A percentile compares a stretch with the other conserved stretches of the same genome.
Evolutionary conservation across 2,329 filamentous ascomycete species (phyloP).

Genomic region (Aspergillus sp.): DNA sequence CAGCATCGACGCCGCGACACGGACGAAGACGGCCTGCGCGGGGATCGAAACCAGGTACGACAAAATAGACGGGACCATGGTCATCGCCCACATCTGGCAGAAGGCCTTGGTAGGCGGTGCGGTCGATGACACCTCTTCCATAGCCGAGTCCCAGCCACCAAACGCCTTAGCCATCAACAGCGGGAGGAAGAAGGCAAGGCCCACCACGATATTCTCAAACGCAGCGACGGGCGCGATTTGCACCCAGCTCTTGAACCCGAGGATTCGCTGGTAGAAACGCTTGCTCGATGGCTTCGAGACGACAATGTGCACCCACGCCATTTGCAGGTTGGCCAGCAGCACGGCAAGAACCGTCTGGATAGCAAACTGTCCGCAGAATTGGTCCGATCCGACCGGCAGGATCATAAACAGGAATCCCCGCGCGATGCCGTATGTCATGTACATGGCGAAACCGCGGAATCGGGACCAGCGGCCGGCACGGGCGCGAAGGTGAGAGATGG

Average conservation of each 20-base stretch:
- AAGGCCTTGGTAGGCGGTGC: conserved; percentile 33
- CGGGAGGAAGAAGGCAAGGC: conserved; percentile 36
- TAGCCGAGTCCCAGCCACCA: conserved; percentile 14
- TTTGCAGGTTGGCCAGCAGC: conserved; percentile 59
- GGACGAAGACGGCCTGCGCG: conserved; percentile 66
- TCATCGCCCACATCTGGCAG: conserved; percentile 10
- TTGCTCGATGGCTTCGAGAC: conserved; percentile 62
- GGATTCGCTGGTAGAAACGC: conserved; percentile 63
- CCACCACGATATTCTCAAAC: conserved; percentile 53
- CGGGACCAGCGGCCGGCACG: conserved; percentile 58
- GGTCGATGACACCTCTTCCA: conserved; percentile 20
- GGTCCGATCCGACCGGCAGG: conserved; percentile 17
- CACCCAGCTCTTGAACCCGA: conserved; percentile 58
- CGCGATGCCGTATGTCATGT: conserved; percentile 42
- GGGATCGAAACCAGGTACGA: conserved; percentile 65
- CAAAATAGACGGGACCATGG: conserved; percentile 42
- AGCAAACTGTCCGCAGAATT: conserved; percentile 42
- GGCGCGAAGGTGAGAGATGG: conserved; percentile 55
- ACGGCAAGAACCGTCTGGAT: conserved; percentile 54
- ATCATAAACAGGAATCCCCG: conserved; percentile 41
- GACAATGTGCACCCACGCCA: conserved; percentile 80
- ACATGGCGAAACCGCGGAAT: conserved; percentile 61
- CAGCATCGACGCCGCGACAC: conserved; percentile 81
- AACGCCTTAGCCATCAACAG: conserved; percentile 46
- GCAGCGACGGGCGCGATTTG: conserved; percentile 64